These are phyloP conservation scores for Endogone sp. DNA, from an alignment of 192 early-diverging fungal species.

Conservation along the genomic window DNA sequence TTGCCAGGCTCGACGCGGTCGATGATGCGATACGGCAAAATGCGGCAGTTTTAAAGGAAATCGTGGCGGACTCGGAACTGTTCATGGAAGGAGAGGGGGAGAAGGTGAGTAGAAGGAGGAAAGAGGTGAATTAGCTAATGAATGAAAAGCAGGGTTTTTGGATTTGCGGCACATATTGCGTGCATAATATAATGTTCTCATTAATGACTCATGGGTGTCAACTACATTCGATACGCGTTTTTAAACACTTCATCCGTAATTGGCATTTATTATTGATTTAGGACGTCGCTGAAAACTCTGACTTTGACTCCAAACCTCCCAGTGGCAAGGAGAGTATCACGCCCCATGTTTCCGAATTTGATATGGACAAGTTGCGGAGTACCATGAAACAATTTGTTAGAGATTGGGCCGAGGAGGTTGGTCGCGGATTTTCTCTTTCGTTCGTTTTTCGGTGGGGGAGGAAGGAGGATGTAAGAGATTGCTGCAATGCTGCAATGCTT, in stretches of 20 bases:
- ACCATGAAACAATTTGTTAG: slow-evolving; percentile 93
- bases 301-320: slow-evolving; percentile 14
- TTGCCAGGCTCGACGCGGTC: slow-evolving; percentile 58
- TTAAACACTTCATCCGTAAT: no score
- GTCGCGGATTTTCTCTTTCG: neutral
- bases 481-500: no score
- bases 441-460: no score
- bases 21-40: slow-evolving; percentile 61
- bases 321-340: slow-evolving; percentile 14
- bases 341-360: slow-evolving; percentile 50
- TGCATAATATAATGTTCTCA: no score
- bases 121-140: no score
- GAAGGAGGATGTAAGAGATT: no score
- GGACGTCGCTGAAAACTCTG: slow-evolving; percentile 28
- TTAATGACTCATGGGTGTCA: no score
- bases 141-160: no score
- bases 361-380: slow-evolving; percentile 88
- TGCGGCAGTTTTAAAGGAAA: slow-evolving; percentile 48
- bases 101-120: neutral
- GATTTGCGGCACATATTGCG: no score
- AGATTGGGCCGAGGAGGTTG: slow-evolving; percentile 87
- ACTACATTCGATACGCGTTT: no score
- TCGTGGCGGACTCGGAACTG: slow-evolving; percentile 37
- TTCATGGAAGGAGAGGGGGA: slow-evolving; percentile 36
- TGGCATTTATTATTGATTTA: no score